Evolutionary conservation across 2,329 filamentous ascomycete species (phyloP).

Genomic region (Cordyceps fumosorosea): DNA sequence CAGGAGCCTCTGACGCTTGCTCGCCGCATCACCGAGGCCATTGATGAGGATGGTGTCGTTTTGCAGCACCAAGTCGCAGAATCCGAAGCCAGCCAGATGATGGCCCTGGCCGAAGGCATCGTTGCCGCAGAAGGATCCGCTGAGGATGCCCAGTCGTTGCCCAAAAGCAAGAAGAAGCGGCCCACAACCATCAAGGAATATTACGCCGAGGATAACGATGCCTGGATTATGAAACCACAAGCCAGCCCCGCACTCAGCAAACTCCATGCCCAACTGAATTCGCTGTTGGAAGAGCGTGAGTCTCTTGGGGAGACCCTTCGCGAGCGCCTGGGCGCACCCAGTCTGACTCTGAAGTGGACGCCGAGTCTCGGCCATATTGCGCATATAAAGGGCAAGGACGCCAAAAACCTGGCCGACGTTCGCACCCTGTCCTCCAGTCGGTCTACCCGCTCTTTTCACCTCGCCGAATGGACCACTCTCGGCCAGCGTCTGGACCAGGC

Average conservation of each 20-base stretch:
- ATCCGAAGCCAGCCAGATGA: conserved; percentile 61
- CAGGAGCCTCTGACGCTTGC: conserved; percentile 63
- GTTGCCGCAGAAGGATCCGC: conserved; percentile 58
- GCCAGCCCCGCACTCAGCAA: conserved; percentile 60
- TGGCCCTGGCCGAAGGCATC: conserved; percentile 66
- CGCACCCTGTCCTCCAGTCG: conserved; percentile 67
- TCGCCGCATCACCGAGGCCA: conserved; percentile 63
- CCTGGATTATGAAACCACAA: conserved; percentile 59
- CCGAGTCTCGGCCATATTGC: conserved; percentile 84
- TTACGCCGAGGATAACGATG: conserved; percentile 53
- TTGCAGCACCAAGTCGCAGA: conserved; percentile 74
- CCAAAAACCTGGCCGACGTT: conserved; percentile 30
- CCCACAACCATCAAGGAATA: conserved; percentile 44
- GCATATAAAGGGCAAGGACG: conserved; percentile 79
- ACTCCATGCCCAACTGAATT: conserved; percentile 62
- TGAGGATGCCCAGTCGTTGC: conserved; percentile 47
- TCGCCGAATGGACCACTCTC: conserved; percentile 75
- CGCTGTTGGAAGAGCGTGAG: conserved; percentile 53
- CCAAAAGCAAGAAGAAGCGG: conserved; percentile 45
- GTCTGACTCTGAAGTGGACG: conserved; percentile 76
- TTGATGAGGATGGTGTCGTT: conserved; percentile 87
- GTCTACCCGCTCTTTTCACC: conserved; percentile 76
- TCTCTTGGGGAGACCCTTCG: conserved; percentile 56
- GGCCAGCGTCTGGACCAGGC: conserved; percentile 73
- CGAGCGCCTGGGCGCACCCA: conserved; percentile 52